Percentiles rank a stretch among this genome's conserved stretches.
phyloP scores from a whole-genome alignment of 2,329 filamentous ascomycete genomes.

The Parastagonospora nodorum region DNA sequence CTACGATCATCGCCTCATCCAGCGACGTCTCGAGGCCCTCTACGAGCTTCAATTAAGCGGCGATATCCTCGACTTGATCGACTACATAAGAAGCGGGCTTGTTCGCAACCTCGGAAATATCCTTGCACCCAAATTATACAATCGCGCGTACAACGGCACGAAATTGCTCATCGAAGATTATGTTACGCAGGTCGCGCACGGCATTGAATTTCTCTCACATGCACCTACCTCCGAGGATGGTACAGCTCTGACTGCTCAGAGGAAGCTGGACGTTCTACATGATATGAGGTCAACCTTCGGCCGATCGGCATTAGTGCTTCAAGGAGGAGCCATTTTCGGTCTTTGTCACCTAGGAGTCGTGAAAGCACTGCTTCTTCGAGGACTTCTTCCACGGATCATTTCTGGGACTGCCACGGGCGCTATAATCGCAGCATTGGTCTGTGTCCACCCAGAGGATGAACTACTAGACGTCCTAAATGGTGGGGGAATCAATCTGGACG shows the following conservation, averaged over 20 bases:
- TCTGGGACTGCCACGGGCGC: constrained; percentile 90
- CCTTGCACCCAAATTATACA: constrained; percentile 79
- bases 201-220: constrained; percentile 75
- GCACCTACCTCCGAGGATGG: constrained; percentile 61
- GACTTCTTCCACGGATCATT: constrained; percentile 85
- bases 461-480: constrained; percentile 76
- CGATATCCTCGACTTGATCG: constrained; percentile 76
- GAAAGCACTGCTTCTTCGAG: constrained; percentile 80
- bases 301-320: constrained; percentile 80
- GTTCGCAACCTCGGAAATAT: constrained; percentile 92
- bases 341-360: constrained; percentile 89
- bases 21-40: constrained; percentile 74
- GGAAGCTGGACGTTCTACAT: constrained; percentile 83
- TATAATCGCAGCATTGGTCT: constrained; percentile 84
- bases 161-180: constrained; percentile 93
- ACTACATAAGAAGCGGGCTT: constrained; percentile 75
- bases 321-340: constrained; percentile 90
- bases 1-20: constrained; percentile 87
- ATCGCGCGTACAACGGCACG: constrained; percentile 83
- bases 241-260: constrained; percentile 68
- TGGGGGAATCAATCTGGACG: constrained; percentile 79
- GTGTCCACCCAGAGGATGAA: constrained; percentile 85
- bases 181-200: constrained; percentile 79
- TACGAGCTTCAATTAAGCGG: constrained; percentile 70
- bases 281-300: constrained; percentile 89